phyloP scores from a whole-genome alignment of 2,329 filamentous ascomycete genomes.

The Aspergillus sp. region DNA sequence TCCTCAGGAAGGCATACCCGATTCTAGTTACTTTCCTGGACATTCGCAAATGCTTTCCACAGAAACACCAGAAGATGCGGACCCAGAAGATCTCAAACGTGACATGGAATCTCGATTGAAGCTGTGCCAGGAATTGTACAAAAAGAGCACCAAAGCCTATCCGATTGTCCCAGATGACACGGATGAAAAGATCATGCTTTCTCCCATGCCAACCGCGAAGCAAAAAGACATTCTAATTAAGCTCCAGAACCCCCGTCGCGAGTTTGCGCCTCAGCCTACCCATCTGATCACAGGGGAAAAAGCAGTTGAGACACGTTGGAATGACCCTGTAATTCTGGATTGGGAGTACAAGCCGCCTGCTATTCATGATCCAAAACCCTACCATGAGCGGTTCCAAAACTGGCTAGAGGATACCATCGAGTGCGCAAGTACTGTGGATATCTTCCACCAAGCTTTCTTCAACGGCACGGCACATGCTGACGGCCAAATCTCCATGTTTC shows the following conservation, averaged over 20 bases:
- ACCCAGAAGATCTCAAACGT: background rate
- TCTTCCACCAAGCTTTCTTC: conserved; percentile 32
- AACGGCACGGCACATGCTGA: conserved; percentile 33
- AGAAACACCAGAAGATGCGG: background rate
- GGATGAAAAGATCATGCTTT: background rate
- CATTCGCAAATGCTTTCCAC: background rate
- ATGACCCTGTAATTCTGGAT: conserved; percentile 14
- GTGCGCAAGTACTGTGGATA: conserved; percentile 21
- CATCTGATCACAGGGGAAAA: background rate
- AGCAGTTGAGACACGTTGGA: conserved; percentile 10
- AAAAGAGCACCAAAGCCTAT: conserved; percentile 13
- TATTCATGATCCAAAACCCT: conserved; percentile 15
- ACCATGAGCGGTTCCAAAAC: conserved; percentile 18
- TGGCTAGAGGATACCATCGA: conserved; percentile 27
- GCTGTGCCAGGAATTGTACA: conserved; percentile 11
- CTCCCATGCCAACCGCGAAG: conserved; percentile 4
- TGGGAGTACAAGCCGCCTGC: conserved; percentile 27
- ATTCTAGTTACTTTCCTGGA: background rate
- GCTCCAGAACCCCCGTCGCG: background rate
- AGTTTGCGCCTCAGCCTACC: background rate
- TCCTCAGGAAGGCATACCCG: background rate
- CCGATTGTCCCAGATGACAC: background rate
- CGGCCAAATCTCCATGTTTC: conserved; percentile 24
- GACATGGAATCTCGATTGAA: background rate
- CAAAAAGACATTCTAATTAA: conserved; percentile 7